Evolutionary conservation across 345 rosid genomes (phyloP).

Genomic region (Theobroma cacao): DNA sequence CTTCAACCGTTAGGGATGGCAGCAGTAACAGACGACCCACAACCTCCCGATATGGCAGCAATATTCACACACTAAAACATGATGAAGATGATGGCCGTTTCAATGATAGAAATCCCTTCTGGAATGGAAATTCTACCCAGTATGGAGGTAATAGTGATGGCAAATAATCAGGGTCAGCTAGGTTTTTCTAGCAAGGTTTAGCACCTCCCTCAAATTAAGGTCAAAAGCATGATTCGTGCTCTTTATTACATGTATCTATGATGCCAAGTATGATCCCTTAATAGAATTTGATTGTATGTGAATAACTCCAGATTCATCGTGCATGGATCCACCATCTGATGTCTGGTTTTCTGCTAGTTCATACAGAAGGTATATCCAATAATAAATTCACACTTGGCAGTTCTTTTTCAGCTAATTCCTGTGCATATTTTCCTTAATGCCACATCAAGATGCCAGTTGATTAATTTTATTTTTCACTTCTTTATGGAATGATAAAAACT

Average conservation of each 20-base stretch:
- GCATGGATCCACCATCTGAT: not conserved
- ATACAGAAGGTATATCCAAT: not conserved
- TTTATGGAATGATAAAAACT: too few relatives aligned
- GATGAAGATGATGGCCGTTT: slow-evolving; percentile 66
- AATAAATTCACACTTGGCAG: too few relatives aligned
- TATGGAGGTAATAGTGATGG: slow-evolving; percentile 57
- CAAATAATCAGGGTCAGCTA: slow-evolving; percentile 17
- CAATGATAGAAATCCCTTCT: slow-evolving; percentile 61
- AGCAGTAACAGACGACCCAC: slow-evolving; percentile 39
- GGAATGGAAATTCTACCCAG: slow-evolving; percentile 94
- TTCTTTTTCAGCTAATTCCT: too few relatives aligned
- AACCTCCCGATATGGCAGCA: slow-evolving; percentile 56
- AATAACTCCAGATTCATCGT: not conserved
- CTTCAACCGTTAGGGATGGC: slow-evolving; percentile 34
- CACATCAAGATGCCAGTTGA: too few relatives aligned
- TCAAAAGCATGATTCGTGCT: not conserved
- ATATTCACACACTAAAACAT: slow-evolving; percentile 72
- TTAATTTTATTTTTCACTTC: too few relatives aligned
- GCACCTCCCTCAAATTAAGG: not conserved
- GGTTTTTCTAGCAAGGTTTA: not conserved
- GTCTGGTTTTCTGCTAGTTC: not conserved
- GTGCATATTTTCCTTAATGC: too few relatives aligned
- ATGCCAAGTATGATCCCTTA: not conserved
- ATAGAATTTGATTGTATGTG: not conserved
- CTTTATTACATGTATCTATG: not conserved